phyloP scores from a whole-genome alignment of 2,329 filamentous ascomycete genomes.

The Penicillium capsulatum region DNA sequence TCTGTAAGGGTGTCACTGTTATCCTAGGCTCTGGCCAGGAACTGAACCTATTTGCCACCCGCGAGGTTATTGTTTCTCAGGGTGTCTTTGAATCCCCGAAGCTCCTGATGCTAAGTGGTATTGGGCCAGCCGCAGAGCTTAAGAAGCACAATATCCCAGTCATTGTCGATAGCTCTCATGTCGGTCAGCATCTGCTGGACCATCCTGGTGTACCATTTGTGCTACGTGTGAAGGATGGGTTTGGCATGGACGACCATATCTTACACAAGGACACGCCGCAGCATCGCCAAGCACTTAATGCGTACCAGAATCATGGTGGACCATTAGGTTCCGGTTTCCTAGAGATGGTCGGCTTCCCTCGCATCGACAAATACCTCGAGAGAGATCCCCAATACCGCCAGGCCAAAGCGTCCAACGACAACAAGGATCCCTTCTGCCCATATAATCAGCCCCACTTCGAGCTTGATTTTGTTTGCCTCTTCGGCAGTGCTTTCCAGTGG shows the following conservation, averaged over 20 bases:
- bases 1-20: conserved; percentile 47
- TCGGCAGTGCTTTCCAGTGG: conserved; percentile 51
- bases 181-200: conserved; percentile 31
- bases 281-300: conserved; percentile 28
- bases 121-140: conserved; percentile 37
- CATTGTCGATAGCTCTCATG: conserved; percentile 27
- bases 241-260: conserved; percentile 36
- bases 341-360: conserved; percentile 56
- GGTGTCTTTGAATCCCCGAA: conserved; percentile 53
- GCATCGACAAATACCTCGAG: conserved; percentile 54
- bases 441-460: conserved; percentile 59
- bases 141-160: conserved; percentile 26
- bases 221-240: conserved; percentile 42
- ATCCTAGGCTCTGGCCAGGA: conserved; percentile 41
- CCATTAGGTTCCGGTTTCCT: conserved; percentile 43
- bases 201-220: conserved; percentile 42
- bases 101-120: conserved; percentile 48
- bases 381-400: conserved; percentile 48
- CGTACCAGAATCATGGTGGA: conserved; percentile 41
- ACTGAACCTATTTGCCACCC: conserved; percentile 46
- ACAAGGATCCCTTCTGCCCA: conserved; percentile 53
- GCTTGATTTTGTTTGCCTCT: conserved; percentile 60
- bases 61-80: conserved; percentile 48
- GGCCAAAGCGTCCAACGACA: conserved; percentile 40
- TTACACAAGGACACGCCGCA: conserved; percentile 36